Evolutionary conservation across 2,329 filamentous ascomycete species (phyloP).

Genomic region (Chaetomium sp.): DNA sequence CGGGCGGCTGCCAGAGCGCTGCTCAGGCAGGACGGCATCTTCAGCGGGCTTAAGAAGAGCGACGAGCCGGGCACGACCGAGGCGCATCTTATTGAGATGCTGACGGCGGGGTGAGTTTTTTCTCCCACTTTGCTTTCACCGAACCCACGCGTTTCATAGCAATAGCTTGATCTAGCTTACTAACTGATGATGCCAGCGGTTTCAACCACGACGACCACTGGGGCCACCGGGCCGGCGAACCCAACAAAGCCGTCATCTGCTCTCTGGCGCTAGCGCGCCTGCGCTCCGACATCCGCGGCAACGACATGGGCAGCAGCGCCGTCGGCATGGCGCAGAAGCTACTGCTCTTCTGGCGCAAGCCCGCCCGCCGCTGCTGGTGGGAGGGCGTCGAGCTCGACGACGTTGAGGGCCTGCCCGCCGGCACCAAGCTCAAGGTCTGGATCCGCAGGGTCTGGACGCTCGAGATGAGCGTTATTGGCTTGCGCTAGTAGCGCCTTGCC

Average conservation of each 20-base stretch:
- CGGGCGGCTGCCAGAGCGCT: conserved; percentile 85
- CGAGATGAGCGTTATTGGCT: conserved; percentile 93
- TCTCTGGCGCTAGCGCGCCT: conserved; percentile 90
- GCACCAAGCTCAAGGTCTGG: conserved; percentile 85
- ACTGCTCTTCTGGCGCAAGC: conserved; percentile 96
- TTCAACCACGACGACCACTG: conserved; percentile 95
- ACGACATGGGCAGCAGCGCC: conserved; percentile 71
- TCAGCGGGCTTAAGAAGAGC: conserved; percentile 90
- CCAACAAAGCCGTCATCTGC: conserved; percentile 98
- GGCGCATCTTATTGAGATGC: conserved; percentile 98
- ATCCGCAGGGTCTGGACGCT: conserved; percentile 97
- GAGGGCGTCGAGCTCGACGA: conserved; percentile 90
- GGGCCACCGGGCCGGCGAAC: conserved; percentile 96
- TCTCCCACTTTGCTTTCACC: neutral
- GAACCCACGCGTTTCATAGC: neutral
- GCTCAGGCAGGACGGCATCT: conserved; percentile 88
- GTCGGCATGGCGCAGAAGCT: conserved; percentile 99
- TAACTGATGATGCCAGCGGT: conserved; percentile 59
- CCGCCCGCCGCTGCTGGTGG: conserved; percentile 97
- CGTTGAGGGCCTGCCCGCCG: conserved; percentile 73
- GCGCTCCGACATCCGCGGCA: conserved; percentile 86
- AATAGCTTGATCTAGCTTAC: neutral
- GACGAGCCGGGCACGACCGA: conserved; percentile 96
- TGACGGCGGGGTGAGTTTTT: conserved; percentile 84
- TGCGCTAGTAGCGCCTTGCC: conserved; percentile 55